Conservation (phyloP, 371 early-diverging fungal genomes). For the Mucor velutinosus region DNA sequence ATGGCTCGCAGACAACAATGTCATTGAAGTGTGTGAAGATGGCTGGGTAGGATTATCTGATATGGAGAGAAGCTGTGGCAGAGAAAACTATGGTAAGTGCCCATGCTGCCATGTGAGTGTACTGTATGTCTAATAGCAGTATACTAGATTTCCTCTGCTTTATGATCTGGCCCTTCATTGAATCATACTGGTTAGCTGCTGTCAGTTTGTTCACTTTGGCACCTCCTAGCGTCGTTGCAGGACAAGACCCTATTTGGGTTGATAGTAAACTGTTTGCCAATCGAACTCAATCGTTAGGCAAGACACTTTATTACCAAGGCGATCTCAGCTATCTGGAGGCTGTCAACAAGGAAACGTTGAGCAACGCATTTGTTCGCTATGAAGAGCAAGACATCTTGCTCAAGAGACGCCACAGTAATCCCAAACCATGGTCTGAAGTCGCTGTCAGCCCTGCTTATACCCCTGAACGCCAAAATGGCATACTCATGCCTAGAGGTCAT, state of each 20-base stretch:
- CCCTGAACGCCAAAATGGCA: slow-evolving; percentile 58
- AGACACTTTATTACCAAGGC: slow-evolving; percentile 82
- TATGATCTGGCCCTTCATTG: slow-evolving; percentile 88
- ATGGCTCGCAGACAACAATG: slow-evolving; percentile 63
- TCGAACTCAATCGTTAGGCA: slow-evolving; percentile 77
- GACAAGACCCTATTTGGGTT: slow-evolving; percentile 57
- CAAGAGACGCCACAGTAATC: slow-evolving; percentile 44
- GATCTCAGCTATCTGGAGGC: slow-evolving; percentile 83
- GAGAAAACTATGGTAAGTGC: slow-evolving; percentile 78
- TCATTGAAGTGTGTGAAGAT: slow-evolving; percentile 56
- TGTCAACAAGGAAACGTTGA: slow-evolving; percentile 84
- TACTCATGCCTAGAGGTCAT: slow-evolving; percentile 59
- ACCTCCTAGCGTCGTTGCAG: slow-evolving; percentile 31
- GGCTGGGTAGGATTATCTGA: slow-evolving; percentile 64
- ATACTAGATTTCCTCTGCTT: slow-evolving; percentile 82
- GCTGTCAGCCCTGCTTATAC: slow-evolving; percentile 59
- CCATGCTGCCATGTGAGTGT: neutral
- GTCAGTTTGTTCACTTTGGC: slow-evolving; percentile 65
- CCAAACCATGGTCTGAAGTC: slow-evolving; percentile 55
- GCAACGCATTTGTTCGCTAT: slow-evolving; percentile 73
- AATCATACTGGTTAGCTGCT: slow-evolving; percentile 85
- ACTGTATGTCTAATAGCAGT: neutral
- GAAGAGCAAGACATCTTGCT: slow-evolving; percentile 72
- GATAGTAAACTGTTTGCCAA: slow-evolving; percentile 72
- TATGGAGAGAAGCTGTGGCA: slow-evolving; percentile 71